Conservation (phyloP, 2,329 filamentous ascomycete genomes). For the Cordyceps militaris region DNA sequence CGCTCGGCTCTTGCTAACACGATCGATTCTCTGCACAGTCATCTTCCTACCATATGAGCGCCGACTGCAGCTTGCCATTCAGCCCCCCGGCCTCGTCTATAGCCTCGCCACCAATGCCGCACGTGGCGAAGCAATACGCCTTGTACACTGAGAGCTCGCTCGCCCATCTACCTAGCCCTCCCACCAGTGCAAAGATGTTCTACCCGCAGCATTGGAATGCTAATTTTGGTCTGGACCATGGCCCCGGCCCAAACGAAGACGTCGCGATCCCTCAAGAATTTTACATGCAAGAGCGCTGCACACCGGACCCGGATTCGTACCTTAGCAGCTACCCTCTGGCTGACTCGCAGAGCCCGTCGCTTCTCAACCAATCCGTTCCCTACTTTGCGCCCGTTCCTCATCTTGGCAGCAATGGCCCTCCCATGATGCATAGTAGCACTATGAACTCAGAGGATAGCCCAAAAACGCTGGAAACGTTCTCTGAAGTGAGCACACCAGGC, state of each 20-base stretch:
- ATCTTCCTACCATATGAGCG: conserved; percentile 28
- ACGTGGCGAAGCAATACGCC: conserved; percentile 34
- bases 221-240: conserved; percentile 30
- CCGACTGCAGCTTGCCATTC: conserved; percentile 38
- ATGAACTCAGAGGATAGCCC: conserved; percentile 15
- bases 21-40: neutral
- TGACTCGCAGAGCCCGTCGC: conserved; percentile 20
- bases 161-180: conserved; percentile 41
- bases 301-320: conserved; percentile 30
- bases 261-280: conserved; percentile 30
- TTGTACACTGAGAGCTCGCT: conserved; percentile 29
- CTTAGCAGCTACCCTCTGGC: conserved; percentile 32
- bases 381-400: conserved; percentile 25
- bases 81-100: conserved; percentile 46
- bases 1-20: neutral
- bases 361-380: conserved; percentile 13
- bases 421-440: conserved; percentile 20
- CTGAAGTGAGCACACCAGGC: neutral
- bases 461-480: neutral
- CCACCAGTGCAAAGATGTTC: conserved; percentile 41
- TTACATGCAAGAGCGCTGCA: conserved; percentile 32
- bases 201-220: conserved; percentile 30
- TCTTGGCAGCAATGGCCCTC: conserved; percentile 21
- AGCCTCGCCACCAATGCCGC: conserved; percentile 41
- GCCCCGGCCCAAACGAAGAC: conserved; percentile 23